These are phyloP conservation scores for Pichia paraexigua DNA, from an alignment of 805 yeast species.

Conservation along the genomic window DNA sequence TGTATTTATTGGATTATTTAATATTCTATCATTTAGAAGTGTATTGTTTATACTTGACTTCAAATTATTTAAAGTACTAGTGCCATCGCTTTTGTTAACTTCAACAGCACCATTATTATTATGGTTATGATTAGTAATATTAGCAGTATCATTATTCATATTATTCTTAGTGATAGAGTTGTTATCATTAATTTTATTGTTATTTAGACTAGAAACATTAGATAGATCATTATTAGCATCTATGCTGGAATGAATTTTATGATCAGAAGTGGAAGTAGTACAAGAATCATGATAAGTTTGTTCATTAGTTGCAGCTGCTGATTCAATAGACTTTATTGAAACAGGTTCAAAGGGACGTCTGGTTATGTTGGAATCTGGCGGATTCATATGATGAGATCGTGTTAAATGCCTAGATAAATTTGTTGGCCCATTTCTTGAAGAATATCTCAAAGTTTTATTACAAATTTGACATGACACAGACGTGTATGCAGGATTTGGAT, in stretches of 20 bases:
- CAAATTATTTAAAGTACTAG: not conserved
- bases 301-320: not conserved
- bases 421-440: slow-evolving; percentile 30
- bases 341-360: slow-evolving; percentile 22
- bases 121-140: too few relatives aligned
- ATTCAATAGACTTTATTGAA: not conserved
- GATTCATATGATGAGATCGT: slow-evolving; percentile 23
- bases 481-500: slow-evolving; percentile 13
- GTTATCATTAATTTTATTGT: not conserved
- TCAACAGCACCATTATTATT: not conserved
- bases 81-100: not conserved
- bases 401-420: slow-evolving; percentile 27
- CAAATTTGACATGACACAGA: slow-evolving; percentile 25
- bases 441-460: slow-evolving; percentile 23
- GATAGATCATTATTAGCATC: not conserved
- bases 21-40: not conserved
- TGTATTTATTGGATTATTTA: not conserved
- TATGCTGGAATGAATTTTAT: not conserved
- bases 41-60: not conserved
- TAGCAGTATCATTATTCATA: not conserved
- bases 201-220: not conserved
- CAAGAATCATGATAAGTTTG: not conserved
- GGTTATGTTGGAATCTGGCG: slow-evolving; percentile 20
- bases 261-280: not conserved
- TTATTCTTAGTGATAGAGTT: not conserved